Evolutionary conservation across 2,329 filamentous ascomycete genomes (phyloP).

Genomic region (Pseudopyrenochaeta lycopersici): DNA sequence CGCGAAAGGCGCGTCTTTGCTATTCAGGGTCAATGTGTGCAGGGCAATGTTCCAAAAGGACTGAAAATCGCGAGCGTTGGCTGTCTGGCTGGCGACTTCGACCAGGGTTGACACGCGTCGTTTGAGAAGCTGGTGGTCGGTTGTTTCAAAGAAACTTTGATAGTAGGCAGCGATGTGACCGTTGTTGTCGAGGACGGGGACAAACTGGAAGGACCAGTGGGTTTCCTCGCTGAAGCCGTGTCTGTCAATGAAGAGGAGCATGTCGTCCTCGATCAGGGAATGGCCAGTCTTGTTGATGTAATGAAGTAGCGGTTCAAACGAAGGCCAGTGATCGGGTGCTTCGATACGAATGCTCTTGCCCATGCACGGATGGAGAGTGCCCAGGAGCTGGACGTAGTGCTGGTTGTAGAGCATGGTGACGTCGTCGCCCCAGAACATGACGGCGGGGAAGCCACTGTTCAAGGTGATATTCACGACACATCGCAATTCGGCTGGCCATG

Average conservation of each 20-base stretch:
- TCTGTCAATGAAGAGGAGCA: constrained; percentile 74
- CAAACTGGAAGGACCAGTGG: constrained; percentile 81
- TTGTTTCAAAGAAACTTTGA: constrained; percentile 81
- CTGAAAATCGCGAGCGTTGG: constrained; percentile 72
- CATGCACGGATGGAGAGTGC: constrained; percentile 62
- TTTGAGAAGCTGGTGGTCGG: constrained; percentile 55
- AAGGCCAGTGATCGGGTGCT: constrained; percentile 72
- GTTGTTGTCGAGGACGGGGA: constrained; percentile 74
- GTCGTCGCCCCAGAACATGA: constrained; percentile 63
- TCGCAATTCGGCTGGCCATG: constrained; percentile 74
- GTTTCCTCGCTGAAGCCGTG: constrained; percentile 76
- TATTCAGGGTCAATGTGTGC: constrained; percentile 73
- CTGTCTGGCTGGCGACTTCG: constrained; percentile 76
- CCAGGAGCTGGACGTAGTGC: constrained; percentile 41
- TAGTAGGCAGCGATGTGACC: constrained; percentile 76
- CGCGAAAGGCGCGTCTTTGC: constrained; percentile 54
- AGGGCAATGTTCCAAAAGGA: constrained; percentile 75
- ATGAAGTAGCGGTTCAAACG: constrained; percentile 30
- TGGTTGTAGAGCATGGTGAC: constrained; percentile 52
- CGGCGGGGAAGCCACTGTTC: constrained; percentile 61
- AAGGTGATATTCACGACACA: constrained; percentile 81
- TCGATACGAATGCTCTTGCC: constrained; percentile 67
- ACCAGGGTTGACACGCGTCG: constrained; percentile 55
- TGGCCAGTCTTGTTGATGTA: constrained; percentile 32
- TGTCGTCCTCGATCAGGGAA: constrained; percentile 64